These are phyloP conservation scores for Eragrostis tef DNA, from an alignment of 202 grass and related monocot species.

Conservation along the genomic window DNA sequence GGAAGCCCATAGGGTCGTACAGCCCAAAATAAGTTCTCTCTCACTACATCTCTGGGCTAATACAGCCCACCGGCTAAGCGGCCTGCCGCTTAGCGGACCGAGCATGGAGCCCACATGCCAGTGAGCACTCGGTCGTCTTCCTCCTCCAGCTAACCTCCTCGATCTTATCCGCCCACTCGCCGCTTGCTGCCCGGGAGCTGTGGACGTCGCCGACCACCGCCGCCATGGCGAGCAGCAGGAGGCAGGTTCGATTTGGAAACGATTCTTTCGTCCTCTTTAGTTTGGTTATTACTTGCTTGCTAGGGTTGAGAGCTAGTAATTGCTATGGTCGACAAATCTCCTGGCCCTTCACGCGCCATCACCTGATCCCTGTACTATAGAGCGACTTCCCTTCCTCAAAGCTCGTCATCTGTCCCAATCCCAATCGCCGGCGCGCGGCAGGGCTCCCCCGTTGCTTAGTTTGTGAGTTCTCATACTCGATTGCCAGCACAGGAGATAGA, in stretches of 20 bases:
- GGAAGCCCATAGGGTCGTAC: too few relatives aligned
- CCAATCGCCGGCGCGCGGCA: too few relatives aligned
- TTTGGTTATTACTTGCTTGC: not conserved
- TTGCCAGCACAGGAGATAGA: not conserved
- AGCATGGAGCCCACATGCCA: not conserved
- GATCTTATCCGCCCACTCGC: constrained; percentile 3
- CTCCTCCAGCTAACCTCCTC: not conserved
- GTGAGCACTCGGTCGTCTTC: not conserved
- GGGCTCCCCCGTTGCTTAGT: not conserved
- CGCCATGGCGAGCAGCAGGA: constrained; percentile 29
- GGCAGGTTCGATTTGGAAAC: constrained; percentile 32
- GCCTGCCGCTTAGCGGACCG: not conserved
- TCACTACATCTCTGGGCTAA: not conserved
- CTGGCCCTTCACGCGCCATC: not conserved
- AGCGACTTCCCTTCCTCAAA: not conserved
- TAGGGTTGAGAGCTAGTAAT: constrained; percentile 15
- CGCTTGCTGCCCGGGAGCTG: not conserved
- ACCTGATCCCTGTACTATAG: not conserved
- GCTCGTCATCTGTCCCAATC: too few relatives aligned
- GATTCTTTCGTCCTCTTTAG: not conserved
- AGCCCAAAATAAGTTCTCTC: too few relatives aligned
- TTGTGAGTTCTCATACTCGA: too few relatives aligned
- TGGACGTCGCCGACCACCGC: not conserved
- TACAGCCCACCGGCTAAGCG: not conserved
- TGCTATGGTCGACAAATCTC: not conserved